Evolutionary conservation across 1,284 basidiomycete genomes (phyloP), one percentile per base, ranked within the genome.

Genomic region (Mycena citricolor): DNA sequence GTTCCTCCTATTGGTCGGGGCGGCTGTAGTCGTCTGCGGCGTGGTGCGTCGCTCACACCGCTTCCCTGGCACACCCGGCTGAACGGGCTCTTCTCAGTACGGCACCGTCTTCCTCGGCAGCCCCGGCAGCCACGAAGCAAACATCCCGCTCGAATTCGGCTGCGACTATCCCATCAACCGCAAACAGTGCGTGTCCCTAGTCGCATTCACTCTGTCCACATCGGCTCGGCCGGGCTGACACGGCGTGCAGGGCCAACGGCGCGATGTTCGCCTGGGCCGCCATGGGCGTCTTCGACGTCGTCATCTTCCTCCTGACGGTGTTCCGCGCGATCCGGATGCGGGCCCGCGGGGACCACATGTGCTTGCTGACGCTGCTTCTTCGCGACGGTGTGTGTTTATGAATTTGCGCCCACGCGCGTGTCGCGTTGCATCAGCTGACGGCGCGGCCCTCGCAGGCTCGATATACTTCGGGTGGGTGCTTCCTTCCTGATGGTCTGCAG

Each of bases 381-480:
- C 46, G 46, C 8, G 46, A 48, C 22, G 46, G 32, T 39, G 16
- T 14, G 31, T 23, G n/a, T n/a, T n/a, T n/a, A n/a, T n/a, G n/a
- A n/a, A n/a, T n/a, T n/a, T n/a, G n/a, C 23, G 11, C n/a, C 8
- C 30, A 21, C n/a, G 10, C 17, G 8, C 23, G 22, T 8, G 20
- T 13, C 13, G n/a, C 2, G 6, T 8, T 10, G 26, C 12, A 16
- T 33, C n/a, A 39, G 32, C 8, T n/a, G n/a, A 12, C 8, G 10
- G 13, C 21, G 22, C 12, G n/a, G n/a, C n/a, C n/a, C n/a, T n/a
- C 19, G 17, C n/a, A 46, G 44, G 33, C 5, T 37, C 21, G 7
- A 23, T 37, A 13, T 37, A 37, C 19, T 37, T 37, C 23, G 35
- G 35, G 35, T n/a, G 10, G n/a, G 26, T 29, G n/a, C 26, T n/a